These are phyloP conservation scores for Papiliotrema terrestris DNA, from an alignment of 1,284 basidiomycete species.

Conservation along the genomic window DNA sequence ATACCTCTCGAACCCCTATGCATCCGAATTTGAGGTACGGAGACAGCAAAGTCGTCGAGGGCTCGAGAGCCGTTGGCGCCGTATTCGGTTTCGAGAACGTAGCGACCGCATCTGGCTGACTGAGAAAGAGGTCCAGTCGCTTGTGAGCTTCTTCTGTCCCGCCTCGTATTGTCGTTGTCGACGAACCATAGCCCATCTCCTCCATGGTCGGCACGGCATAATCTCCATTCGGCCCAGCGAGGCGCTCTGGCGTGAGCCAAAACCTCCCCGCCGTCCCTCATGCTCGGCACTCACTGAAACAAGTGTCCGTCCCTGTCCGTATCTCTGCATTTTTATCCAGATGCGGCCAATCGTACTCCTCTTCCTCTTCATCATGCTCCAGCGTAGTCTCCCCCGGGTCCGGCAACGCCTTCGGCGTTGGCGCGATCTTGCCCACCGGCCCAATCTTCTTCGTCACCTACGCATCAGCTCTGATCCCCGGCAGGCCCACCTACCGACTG, in stretches of 20 bases:
- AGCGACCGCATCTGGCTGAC: conserved; percentile 47
- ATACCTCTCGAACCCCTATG: conserved; percentile 50
- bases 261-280: neutral
- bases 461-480: neutral
- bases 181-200: conserved; percentile 50
- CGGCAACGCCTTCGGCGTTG: conserved; percentile 34
- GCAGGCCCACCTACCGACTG: conserved; percentile 26
- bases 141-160: conserved; percentile 53
- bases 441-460: conserved; percentile 37
- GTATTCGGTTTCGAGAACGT: conserved; percentile 56
- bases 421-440: conserved; percentile 20
- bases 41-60: conserved; percentile 50
- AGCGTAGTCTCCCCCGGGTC: conserved; percentile 34
- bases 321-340: conserved; percentile 43
- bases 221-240: conserved; percentile 46
- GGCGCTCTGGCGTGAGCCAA: conserved; percentile 36
- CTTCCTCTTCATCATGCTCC: conserved; percentile 15
- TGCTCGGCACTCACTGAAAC: conserved; percentile 29
- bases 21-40: conserved; percentile 56
- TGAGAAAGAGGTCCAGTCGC: conserved; percentile 48
- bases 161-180: conserved; percentile 52
- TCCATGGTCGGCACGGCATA: conserved; percentile 54
- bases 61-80: conserved; percentile 50
- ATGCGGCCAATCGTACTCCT: conserved; percentile 14
- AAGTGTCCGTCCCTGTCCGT: conserved; percentile 32